Evolutionary conservation across 2,329 filamentous ascomycete genomes (phyloP), one percentile per base, ranked within the genome.

Genomic region (Westerdykella ornata): DNA sequence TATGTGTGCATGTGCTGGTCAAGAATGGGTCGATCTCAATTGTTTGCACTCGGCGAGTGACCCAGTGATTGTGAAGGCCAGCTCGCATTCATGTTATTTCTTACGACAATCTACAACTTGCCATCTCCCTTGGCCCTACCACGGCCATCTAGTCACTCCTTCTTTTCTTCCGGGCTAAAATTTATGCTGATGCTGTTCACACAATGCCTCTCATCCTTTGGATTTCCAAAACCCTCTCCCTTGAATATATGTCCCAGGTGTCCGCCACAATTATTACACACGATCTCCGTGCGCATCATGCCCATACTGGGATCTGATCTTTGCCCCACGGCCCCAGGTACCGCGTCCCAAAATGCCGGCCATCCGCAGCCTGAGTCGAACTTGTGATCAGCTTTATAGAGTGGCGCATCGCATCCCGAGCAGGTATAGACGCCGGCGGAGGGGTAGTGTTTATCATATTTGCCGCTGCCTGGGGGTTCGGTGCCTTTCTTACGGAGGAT

Each of bases 341-440:
- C 80, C 51, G 84, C 90, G 68, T 98, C 92, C 64, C 90, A 98
- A 70, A 97, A 98, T 11, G 92, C 92, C 0, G 92, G 92, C 92
- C 92, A 98, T 46, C 92, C 92, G 68, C 92, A 98, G 32, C 88
- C 88, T 14, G 86, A 94, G 67, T 86, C 86, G 77, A 98, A 98
- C 68, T 98, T 98, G 70, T 95, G 89, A 48, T 77, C 77, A 19
- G 92, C 89, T 66, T 82, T 90, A 78, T 98, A 98, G 14, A 98
- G 80, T 4, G 92, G 89, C 6, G 88, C 78, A 19, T 82, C 68
- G 74, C 92, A 98, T 39, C 80, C 92, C 14, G 85, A 86, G 68
- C 92, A 98, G 35, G 76, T 81, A 72, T 97, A 98, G 41, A 88
- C 78, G 43, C 92, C 94, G 4, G 76, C 62, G 0, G 75, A 68